Evolutionary conservation across 176 grass and related monocot genomes (phyloP).

Genomic region (Eragrostis nindensis): DNA sequence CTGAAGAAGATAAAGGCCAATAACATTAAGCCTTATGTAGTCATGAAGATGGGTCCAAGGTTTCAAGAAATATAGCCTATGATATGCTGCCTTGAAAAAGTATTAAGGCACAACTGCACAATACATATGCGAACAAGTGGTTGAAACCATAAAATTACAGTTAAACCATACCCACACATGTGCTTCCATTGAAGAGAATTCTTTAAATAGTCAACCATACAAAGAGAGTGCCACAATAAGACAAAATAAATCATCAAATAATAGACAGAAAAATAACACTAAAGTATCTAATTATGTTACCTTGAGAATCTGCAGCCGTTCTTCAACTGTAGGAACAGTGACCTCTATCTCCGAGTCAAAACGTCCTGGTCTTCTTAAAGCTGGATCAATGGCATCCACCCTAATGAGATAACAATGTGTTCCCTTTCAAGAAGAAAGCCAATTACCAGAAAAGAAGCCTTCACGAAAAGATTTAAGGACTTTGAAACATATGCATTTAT

Average conservation of each 20-base stretch:
- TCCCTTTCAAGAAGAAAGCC: background rate
- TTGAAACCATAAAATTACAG: slow-evolving; percentile 5
- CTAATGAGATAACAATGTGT: slow-evolving; percentile 45
- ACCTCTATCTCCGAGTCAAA: slow-evolving; percentile 93
- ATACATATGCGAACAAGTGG: slow-evolving; percentile 25
- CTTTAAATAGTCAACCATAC: slow-evolving; percentile 5
- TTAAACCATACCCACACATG: background rate
- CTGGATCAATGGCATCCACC: slow-evolving; percentile 89
- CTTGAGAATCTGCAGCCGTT: slow-evolving; percentile 85
- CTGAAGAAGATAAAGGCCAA: slow-evolving; percentile 50
- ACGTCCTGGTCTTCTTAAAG: slow-evolving; percentile 80
- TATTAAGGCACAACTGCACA: background rate
- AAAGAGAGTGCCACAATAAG: background rate
- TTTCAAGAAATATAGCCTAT: slow-evolving; percentile 3
- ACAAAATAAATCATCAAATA: slow-evolving; percentile 13
- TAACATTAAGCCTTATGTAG: background rate
- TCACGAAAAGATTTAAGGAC: background rate
- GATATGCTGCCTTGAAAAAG: background rate
- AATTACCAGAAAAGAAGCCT: slow-evolving; percentile 12
- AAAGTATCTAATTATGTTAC: slow-evolving; percentile 24
- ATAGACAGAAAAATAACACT: background rate
- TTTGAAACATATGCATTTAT: background rate
- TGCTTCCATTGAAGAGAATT: background rate
- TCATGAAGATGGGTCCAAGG: background rate
- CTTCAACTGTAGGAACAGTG: slow-evolving; percentile 74